phyloP scores from a whole-genome alignment of 1,284 basidiomycete species.

The Athelia sp. region DNA sequence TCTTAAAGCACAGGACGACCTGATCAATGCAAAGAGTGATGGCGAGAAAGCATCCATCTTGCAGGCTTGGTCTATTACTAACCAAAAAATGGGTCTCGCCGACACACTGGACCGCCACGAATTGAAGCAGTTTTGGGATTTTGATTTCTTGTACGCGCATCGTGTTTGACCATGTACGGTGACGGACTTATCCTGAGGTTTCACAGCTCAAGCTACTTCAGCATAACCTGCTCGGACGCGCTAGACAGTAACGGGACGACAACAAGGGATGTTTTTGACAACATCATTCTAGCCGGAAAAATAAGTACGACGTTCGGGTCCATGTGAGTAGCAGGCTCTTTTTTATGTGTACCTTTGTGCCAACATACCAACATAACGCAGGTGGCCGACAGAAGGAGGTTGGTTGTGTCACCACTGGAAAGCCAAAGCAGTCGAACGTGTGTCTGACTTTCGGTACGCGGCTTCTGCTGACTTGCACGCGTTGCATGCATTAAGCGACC shows the following conservation, averaged over 20 bases:
- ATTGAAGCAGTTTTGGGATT: background rate
- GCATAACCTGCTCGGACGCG: background rate
- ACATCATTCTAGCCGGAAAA: background rate
- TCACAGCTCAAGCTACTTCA: background rate
- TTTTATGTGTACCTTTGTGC: background rate
- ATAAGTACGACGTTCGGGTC: background rate
- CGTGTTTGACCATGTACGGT: background rate
- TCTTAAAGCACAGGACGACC: background rate
- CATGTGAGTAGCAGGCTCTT: background rate
- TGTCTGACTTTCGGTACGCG: background rate
- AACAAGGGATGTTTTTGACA: background rate
- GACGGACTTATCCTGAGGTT: background rate
- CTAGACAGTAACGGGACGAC: background rate
- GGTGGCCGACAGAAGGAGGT: background rate
- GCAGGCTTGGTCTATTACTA: background rate
- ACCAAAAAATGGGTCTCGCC: background rate
- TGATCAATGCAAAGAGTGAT: background rate
- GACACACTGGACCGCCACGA: background rate
- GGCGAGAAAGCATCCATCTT: background rate
- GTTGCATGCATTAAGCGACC: background rate
- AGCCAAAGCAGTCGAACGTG: background rate
- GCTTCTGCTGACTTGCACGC: no score
- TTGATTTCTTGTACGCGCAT: background rate
- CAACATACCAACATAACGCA: background rate
- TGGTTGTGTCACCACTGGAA: background rate